These are phyloP conservation scores for Haberlea rhodopensis DNA, from an alignment of 257 asterid species.

Conservation along the genomic window DNA sequence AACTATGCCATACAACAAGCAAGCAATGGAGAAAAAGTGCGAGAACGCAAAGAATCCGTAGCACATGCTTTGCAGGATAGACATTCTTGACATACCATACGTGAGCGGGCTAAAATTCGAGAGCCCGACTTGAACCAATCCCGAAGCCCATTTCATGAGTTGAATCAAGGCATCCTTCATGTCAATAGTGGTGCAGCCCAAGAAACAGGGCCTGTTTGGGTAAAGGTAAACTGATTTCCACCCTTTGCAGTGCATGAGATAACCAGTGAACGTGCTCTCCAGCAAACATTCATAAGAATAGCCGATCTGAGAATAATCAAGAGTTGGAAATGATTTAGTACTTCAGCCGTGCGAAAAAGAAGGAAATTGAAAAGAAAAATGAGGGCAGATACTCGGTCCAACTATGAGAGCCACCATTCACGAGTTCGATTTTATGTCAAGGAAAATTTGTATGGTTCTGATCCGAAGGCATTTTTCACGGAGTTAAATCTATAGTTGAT, in stretches of 20 bases:
- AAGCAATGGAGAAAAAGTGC: conserved; percentile 44
- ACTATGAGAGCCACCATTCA: neutral
- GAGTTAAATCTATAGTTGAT: no score
- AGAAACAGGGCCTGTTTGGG: conserved; percentile 57
- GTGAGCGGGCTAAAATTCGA: conserved; percentile 53
- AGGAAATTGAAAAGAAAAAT: no score
- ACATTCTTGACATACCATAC: conserved; percentile 49
- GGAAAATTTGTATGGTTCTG: neutral
- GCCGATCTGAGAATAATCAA: conserved; percentile 50
- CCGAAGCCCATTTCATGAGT: conserved; percentile 71
- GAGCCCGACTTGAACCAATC: conserved; percentile 57
- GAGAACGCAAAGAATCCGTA: conserved; percentile 45
- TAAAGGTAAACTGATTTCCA: conserved; percentile 60
- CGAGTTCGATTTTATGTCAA: neutral
- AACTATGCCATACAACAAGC: conserved; percentile 46
- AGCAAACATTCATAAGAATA: conserved; percentile 63
- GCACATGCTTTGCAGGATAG: conserved; percentile 51
- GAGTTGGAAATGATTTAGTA: no score
- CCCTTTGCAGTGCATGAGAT: conserved; percentile 53
- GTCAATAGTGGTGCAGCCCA: conserved; percentile 59
- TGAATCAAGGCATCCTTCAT: conserved; percentile 62
- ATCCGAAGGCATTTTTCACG: no score
- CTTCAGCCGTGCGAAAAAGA: neutral
- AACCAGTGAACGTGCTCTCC: conserved; percentile 67
- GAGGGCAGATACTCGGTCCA: neutral